phyloP scores from a whole-genome alignment of 2,329 filamentous ascomycete genomes.

The Sarocladiaceae sp. region DNA sequence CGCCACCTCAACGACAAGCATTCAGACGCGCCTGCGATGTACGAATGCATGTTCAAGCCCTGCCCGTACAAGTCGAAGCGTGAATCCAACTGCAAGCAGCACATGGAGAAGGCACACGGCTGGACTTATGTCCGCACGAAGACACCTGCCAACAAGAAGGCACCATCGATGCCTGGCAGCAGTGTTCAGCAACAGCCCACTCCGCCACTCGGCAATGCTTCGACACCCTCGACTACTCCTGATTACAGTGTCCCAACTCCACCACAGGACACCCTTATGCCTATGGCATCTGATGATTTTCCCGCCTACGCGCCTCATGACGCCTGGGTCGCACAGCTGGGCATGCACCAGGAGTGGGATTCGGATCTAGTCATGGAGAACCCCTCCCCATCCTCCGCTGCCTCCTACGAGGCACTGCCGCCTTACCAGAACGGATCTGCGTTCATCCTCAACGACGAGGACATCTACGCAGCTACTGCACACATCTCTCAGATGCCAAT shows the following conservation, averaged over 20 bases:
- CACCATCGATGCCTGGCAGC: slow-evolving; percentile 31
- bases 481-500: slow-evolving; percentile 47
- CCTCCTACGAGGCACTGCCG: slow-evolving; percentile 49
- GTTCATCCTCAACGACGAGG: slow-evolving; percentile 57
- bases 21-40: slow-evolving; percentile 73
- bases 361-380: slow-evolving; percentile 33
- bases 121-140: slow-evolving; percentile 92
- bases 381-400: slow-evolving; percentile 32
- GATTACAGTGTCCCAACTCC: slow-evolving; percentile 52
- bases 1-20: slow-evolving; percentile 97
- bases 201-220: slow-evolving; percentile 57
- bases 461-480: slow-evolving; percentile 56
- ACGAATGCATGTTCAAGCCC: slow-evolving; percentile 74
- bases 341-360: slow-evolving; percentile 23
- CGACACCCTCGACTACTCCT: slow-evolving; percentile 56
- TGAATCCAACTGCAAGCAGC: slow-evolving; percentile 95
- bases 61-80: slow-evolving; percentile 95
- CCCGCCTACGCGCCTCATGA: slow-evolving; percentile 43
- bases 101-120: slow-evolving; percentile 95
- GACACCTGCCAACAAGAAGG: slow-evolving; percentile 71
- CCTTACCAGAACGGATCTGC: slow-evolving; percentile 58
- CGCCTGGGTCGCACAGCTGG: slow-evolving; percentile 37
- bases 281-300: slow-evolving; percentile 35
- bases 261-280: slow-evolving; percentile 40
- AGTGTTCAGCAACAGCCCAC: slow-evolving; percentile 42